phyloP scores from a whole-genome alignment of 2,329 filamentous ascomycete species.

The Reticulascus tulasneorum region DNA sequence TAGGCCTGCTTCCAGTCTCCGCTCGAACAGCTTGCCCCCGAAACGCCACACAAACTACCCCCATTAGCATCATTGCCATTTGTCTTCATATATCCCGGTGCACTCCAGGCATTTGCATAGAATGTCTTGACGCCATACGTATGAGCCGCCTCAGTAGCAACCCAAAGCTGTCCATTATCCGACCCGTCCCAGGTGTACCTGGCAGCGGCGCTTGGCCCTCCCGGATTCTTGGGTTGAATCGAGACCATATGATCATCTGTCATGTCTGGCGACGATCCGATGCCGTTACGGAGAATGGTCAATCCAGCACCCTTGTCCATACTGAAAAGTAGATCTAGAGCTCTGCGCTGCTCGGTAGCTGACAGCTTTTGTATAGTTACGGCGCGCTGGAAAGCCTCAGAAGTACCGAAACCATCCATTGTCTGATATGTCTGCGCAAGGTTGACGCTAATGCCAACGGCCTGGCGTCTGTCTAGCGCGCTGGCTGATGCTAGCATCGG shows the following conservation, averaged over 20 bases:
- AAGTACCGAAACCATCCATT: conserved; percentile 48
- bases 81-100: conserved; percentile 46
- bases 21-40: conserved; percentile 30
- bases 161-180: conserved; percentile 46
- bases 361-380: conserved; percentile 32
- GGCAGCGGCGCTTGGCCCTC: conserved; percentile 33
- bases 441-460: no score
- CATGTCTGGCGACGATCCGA: conserved; percentile 35
- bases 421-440: no score
- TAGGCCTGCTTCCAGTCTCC: conserved; percentile 46
- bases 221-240: conserved; percentile 42
- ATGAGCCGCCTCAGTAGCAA: conserved; percentile 45
- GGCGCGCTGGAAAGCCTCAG: conserved; percentile 42
- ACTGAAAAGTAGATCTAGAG: conserved; percentile 42
- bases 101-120: conserved; percentile 43
- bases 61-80: conserved; percentile 29
- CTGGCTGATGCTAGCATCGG: no score
- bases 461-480: no score
- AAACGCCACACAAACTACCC: conserved; percentile 37
- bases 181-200: conserved; percentile 42
- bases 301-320: conserved; percentile 42
- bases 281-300: conserved; percentile 46
- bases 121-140: conserved; percentile 32
- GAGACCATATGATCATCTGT: no score
- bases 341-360: conserved; percentile 25